Conservation (phyloP, 805 yeast genomes). For the Spathaspora sp. region DNA sequence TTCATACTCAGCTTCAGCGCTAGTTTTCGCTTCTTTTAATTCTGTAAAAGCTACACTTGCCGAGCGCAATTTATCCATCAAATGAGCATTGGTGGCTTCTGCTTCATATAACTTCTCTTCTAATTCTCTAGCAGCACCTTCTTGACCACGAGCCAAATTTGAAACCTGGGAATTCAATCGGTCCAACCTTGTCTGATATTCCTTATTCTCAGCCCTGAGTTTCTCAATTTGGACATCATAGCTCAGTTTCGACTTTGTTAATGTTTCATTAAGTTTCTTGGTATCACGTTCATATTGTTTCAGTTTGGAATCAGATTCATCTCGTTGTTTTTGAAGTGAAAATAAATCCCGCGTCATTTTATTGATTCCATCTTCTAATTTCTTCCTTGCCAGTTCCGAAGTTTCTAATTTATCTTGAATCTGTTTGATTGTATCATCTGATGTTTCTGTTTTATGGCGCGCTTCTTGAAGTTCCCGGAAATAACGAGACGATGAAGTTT, state of each 20-base stretch:
- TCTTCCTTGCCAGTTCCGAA: conserved; percentile 45
- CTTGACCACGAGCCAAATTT: conserved; percentile 14
- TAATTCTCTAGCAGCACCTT: conserved; percentile 16
- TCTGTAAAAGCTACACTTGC: conserved; percentile 36
- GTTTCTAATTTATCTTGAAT: conserved; percentile 28
- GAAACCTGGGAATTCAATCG: conserved; percentile 14
- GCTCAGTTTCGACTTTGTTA: conserved; percentile 27
- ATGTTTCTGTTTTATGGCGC: conserved; percentile 18
- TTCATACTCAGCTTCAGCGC: conserved; percentile 8
- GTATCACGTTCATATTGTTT: conserved; percentile 42
- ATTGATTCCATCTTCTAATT: conserved; percentile 83
- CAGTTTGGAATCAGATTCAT: conserved; percentile 42
- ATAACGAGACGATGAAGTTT: conserved; percentile 23
- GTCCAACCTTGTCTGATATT: conserved; percentile 19
- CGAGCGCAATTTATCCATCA: conserved; percentile 40
- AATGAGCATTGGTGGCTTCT: conserved; percentile 29
- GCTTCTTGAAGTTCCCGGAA: conserved; percentile 29
- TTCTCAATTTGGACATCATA: conserved; percentile 17
- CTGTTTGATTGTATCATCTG: conserved; percentile 23
- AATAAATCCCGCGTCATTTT: conserved; percentile 85
- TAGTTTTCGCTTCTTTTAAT: conserved; percentile 17
- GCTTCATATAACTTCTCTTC: conserved; percentile 22
- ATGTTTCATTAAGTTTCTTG: conserved; percentile 21
- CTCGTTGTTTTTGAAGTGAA: conserved; percentile 57
- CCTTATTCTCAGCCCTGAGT: conserved; percentile 19